phyloP scores from a whole-genome alignment of 225 moss, liverwort and hornwort genomes.

The Polytrichum formosum region DNA sequence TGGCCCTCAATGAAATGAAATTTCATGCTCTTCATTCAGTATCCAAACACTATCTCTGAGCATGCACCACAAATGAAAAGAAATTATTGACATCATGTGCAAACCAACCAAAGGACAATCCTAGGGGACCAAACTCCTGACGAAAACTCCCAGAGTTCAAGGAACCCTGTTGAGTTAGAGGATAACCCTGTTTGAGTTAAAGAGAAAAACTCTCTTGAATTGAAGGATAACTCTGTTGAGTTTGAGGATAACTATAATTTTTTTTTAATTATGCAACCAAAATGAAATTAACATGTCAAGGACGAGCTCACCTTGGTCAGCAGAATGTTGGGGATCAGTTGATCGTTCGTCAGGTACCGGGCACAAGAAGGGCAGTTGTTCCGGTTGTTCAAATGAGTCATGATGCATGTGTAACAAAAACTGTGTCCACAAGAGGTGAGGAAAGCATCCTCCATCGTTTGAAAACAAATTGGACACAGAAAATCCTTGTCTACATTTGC shows the following conservation, averaged over 20 bases:
- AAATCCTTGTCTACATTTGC: slow-evolving; percentile 75
- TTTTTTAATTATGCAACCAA: too few relatives aligned
- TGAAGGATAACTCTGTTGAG: background rate
- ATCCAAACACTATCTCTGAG: too few relatives aligned
- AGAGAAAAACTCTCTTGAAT: background rate
- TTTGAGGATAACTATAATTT: too few relatives aligned
- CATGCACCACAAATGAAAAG: too few relatives aligned
- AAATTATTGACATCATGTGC: too few relatives aligned
- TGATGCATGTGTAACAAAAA: slow-evolving; percentile 88
- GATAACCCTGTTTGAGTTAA: too few relatives aligned
- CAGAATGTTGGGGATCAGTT: slow-evolving; percentile 85
- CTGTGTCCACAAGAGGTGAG: slow-evolving; percentile 88
- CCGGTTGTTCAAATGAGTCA: slow-evolving; percentile 72
- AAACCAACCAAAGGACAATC: too few relatives aligned
- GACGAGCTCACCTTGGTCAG: slow-evolving; percentile 65
- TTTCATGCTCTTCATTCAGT: too few relatives aligned
- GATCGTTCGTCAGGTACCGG: slow-evolving; percentile 60
- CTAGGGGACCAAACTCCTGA: too few relatives aligned
- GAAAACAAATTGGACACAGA: slow-evolving; percentile 88
- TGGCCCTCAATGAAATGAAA: too few relatives aligned
- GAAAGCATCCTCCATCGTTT: slow-evolving; percentile 91
- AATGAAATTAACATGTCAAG: too few relatives aligned
- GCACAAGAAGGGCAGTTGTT: slow-evolving; percentile 88
- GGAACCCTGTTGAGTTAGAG: background rate
- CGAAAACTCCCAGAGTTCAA: background rate